Percentiles rank a stretch among this genome's conserved stretches.
Conservation (phyloP, 176 grass and related monocot species). For the Oryza longistaminata region DNA sequence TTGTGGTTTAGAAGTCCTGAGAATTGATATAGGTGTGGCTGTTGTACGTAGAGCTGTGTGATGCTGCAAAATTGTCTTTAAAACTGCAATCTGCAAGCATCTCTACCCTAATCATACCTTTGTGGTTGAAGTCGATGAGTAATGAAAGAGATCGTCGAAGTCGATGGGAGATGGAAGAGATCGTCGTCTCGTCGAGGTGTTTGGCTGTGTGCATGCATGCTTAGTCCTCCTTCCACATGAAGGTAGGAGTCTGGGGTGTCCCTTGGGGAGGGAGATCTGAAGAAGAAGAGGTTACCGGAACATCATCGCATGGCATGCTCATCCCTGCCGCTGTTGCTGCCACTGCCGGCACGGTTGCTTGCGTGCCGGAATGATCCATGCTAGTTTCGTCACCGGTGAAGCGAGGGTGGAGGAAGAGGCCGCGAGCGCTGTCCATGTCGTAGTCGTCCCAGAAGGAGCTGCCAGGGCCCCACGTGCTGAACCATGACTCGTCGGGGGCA, state of each 20-base stretch:
- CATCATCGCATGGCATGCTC: constrained; percentile 33
- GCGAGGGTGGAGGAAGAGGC: constrained; percentile 67
- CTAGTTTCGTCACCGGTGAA: constrained; percentile 43
- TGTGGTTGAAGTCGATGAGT: neutral
- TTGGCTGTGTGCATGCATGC: neutral
- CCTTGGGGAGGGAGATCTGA: constrained; percentile 4
- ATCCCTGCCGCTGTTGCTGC: neutral
- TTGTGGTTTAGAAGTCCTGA: constrained; percentile 10
- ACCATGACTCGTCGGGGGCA: constrained; percentile 78
- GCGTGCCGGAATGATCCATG: constrained; percentile 9
- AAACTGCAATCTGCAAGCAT: constrained; percentile 58
- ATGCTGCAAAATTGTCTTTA: constrained; percentile 49
- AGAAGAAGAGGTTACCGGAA: constrained; percentile 45
- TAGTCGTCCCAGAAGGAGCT: constrained; percentile 93
- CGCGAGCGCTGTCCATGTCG: constrained; percentile 72
- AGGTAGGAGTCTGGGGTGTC: constrained; percentile 30
- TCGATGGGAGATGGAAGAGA: neutral
- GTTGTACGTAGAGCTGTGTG: constrained; percentile 20
- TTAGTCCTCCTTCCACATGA: constrained; percentile 52
- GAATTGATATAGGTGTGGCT: constrained; percentile 11
- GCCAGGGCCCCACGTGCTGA: constrained; percentile 75
- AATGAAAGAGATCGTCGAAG: neutral
- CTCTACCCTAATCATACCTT: constrained; percentile 8
- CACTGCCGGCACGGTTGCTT: neutral
- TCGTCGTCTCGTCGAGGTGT: neutral